phyloP scores from a whole-genome alignment of 2,329 filamentous ascomycete species.

The Rachicladosporium sp. region DNA sequence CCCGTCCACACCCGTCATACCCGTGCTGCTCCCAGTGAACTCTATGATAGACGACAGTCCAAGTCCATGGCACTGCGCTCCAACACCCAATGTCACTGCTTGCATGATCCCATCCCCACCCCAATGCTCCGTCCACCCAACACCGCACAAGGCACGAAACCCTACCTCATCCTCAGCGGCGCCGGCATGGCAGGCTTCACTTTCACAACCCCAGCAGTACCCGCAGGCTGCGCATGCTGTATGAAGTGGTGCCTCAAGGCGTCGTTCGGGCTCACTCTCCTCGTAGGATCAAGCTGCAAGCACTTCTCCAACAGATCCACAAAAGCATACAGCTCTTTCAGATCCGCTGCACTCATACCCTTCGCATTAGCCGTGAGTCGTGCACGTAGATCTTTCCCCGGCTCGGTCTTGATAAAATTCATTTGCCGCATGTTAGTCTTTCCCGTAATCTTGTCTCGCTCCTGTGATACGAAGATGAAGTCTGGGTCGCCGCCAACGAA shows the following conservation, averaged over 20 bases:
- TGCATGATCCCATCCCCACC: too few species aligned
- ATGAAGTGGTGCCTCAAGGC: conserved; percentile 88
- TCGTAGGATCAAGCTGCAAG: conserved; percentile 80
- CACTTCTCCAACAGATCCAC: conserved; percentile 81
- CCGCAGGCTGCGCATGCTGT: conserved; percentile 4
- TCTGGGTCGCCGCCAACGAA: conserved; percentile 56
- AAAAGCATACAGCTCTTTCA: conserved; percentile 69
- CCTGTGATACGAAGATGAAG: conserved; percentile 71
- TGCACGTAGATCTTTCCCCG: conserved; percentile 60
- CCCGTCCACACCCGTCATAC: too few species aligned
- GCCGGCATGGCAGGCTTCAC: conserved; percentile 11
- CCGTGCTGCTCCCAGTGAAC: too few species aligned
- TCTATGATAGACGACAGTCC: too few species aligned
- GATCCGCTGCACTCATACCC: conserved; percentile 60
- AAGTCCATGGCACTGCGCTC: too few species aligned
- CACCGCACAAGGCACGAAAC: conserved; percentile 2
- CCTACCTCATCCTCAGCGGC: conserved; percentile 8
- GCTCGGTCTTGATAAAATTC: conserved; percentile 53
- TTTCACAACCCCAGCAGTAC: conserved; percentile 4
- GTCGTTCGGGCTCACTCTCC: conserved; percentile 74
- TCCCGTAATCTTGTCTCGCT: conserved; percentile 76
- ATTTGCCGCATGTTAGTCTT: conserved; percentile 62
- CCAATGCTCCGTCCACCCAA: too few species aligned
- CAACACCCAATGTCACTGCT: too few species aligned
- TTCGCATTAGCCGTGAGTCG: conserved; percentile 56